Base-by-base conservation (phyloP, 2,329 filamentous ascomycete genomes). In the Colletotrichum orchidophilum region DNA sequence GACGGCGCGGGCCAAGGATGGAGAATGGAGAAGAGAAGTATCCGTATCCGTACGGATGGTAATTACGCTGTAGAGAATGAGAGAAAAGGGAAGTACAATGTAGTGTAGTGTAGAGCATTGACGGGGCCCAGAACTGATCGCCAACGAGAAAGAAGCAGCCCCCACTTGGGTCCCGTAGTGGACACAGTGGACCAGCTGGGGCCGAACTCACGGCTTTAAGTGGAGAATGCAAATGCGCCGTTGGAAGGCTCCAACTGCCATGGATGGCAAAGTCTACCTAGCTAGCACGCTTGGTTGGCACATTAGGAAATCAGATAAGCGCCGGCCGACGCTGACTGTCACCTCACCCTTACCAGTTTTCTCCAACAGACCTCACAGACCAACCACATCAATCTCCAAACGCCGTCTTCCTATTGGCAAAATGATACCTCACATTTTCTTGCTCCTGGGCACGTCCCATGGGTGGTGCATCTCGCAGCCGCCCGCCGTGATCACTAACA, bases 271-370 rank as follows among this genome's bases (percentile, higher is more conserved):
- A n/a, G n/a, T n/a, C n/a, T n/a, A n/a, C n/a, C n/a, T n/a, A n/a
- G n/a, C n/a, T n/a, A n/a, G n/a, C 31, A 5, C 5, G 7, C 11
- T 33, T 33, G 31, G 31, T 33, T 33, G 31, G 31, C 31, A 3
- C 31, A 9, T 33, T 33, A 33, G 31, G 53, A 60, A 35, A 39
- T 31, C 29, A 49, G 63, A 42, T 71, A 71, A 71, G 68, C 68
- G 68, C 68, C 58, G 39, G 58, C n/a, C 39, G 49, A 29, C 26
- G 67, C 46, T 61, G 67, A 50, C 29, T 31, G 50, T 57, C 67
- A 54, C 35, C 53, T 46, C 39, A 46, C 39, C 18, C 39, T 46
- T 46, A 8, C 39, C 3, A 33, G 7, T 1, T 9, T 33, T 46
- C 39, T 46, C 29, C 21, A 31, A 18, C 52, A n/a, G 29, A 27